Conservation (phyloP, 768 basidiomycete species). For the Floccularia luteovirens region DNA sequence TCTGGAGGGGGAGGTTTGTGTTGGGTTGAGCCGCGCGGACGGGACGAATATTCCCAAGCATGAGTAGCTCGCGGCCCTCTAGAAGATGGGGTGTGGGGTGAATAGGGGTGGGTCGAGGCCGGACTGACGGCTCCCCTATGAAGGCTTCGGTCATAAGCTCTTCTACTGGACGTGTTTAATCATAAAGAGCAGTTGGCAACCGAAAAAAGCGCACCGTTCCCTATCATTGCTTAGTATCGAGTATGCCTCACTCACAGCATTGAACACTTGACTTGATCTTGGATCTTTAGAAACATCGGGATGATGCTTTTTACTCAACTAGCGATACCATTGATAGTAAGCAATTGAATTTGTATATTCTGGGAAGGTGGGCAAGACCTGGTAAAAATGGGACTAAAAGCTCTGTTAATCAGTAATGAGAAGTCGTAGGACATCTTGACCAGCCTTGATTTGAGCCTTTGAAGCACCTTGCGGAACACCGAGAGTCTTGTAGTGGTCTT, state of each 20-base stretch:
- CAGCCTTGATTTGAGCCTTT: constrained; percentile 36
- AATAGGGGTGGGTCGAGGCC: constrained; percentile 9
- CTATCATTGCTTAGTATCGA: constrained; percentile 35
- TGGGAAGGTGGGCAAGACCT: constrained; percentile 13
- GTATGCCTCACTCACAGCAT: constrained; percentile 36
- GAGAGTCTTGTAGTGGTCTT: constrained; percentile 31
- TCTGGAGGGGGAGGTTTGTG: constrained; percentile 13
- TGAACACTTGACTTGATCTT: constrained; percentile 27
- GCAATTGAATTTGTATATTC: neutral
- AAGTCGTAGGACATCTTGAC: neutral
- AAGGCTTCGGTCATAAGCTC: constrained; percentile 35
- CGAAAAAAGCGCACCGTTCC: constrained; percentile 21
- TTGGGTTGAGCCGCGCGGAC: constrained; percentile 9
- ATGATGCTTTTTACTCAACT: constrained; percentile 42
- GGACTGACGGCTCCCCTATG: constrained; percentile 15
- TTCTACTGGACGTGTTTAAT: constrained; percentile 14
- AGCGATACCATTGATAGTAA: too few species aligned
- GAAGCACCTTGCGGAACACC: constrained; percentile 27
- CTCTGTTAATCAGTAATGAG: neutral
- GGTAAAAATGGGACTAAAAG: constrained; percentile 32
- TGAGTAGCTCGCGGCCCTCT: constrained; percentile 25
- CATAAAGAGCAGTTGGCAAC: neutral
- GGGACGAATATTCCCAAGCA: constrained; percentile 28
- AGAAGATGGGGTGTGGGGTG: constrained; percentile 16
- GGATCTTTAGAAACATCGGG: constrained; percentile 40